Conservation (phyloP, 2,329 filamentous ascomycete genomes). For the Aspergillus flavus region DNA sequence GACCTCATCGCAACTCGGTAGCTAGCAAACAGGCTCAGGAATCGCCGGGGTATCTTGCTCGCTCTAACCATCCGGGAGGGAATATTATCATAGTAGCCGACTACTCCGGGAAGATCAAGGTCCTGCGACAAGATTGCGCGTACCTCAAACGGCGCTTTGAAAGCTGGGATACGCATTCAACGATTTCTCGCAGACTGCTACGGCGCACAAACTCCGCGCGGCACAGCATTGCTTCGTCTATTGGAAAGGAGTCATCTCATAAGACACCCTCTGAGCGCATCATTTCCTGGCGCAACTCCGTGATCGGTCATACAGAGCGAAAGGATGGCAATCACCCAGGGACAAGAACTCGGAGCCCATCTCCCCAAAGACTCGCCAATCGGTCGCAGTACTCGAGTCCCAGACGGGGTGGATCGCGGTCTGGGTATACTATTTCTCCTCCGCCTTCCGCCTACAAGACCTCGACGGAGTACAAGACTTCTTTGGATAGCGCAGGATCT, state of each 20-base stretch:
- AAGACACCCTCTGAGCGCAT: slow-evolving; percentile 72
- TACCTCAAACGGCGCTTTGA: slow-evolving; percentile 75
- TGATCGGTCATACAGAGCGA: slow-evolving; percentile 52
- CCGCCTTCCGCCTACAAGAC: slow-evolving; percentile 29
- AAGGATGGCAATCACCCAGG: slow-evolving; percentile 44
- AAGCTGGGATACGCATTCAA: slow-evolving; percentile 75
- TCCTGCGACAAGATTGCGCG: slow-evolving; percentile 94
- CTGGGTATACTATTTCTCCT: slow-evolving; percentile 30
- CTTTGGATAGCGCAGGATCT: slow-evolving; percentile 24
- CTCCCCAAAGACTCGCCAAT: slow-evolving; percentile 49
- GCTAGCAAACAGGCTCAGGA: slow-evolving; percentile 59
- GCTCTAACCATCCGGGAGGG: slow-evolving; percentile 74
- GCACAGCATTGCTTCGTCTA: slow-evolving; percentile 53
- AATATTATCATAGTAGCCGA: slow-evolving; percentile 94
- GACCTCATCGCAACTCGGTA: slow-evolving; percentile 28
- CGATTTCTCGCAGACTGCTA: slow-evolving; percentile 70
- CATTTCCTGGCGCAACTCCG: slow-evolving; percentile 79
- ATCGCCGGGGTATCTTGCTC: slow-evolving; percentile 74
- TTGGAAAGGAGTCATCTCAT: slow-evolving; percentile 46
- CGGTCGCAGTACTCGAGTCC: slow-evolving; percentile 28
- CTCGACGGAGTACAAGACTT: slow-evolving; percentile 20
- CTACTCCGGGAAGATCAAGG: slow-evolving; percentile 84
- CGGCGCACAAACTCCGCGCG: slow-evolving; percentile 58
- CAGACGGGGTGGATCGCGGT: slow-evolving; percentile 27
- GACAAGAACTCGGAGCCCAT: slow-evolving; percentile 47